Percentiles rank a stretch among this genome's conserved stretches.
Evolutionary conservation across 306 rosid species (phyloP).

Genomic region (Gleditsia sinensis): DNA sequence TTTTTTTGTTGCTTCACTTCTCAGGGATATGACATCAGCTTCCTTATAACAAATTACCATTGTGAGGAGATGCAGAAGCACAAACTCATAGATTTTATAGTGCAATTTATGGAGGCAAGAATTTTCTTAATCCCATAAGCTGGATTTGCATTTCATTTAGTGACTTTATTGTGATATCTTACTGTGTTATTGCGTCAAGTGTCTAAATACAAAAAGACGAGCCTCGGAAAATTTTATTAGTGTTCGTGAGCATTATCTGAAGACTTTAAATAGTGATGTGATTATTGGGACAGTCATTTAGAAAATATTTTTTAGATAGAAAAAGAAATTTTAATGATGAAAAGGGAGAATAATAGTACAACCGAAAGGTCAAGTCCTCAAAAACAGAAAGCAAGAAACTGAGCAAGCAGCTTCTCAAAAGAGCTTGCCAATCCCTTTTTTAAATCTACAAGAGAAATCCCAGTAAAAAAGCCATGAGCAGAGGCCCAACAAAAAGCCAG

Average conservation of each 20-base stretch:
- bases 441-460: too few species aligned
- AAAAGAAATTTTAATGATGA: too few species aligned
- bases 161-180: not conserved
- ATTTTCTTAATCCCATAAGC: constrained; percentile 33
- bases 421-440: too few species aligned
- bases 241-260: constrained; percentile 19
- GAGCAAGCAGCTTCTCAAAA: too few species aligned
- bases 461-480: too few species aligned
- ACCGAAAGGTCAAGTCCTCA: too few species aligned
- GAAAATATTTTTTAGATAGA: too few species aligned
- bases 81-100: constrained; percentile 93
- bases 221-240: not conserved
- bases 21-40: constrained; percentile 98
- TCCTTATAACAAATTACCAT: constrained; percentile 93
- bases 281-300: not conserved
- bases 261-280: not conserved
- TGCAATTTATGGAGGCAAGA: constrained; percentile 98
- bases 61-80: constrained; percentile 98
- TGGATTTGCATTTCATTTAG: constrained; percentile 20
- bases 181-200: not conserved
- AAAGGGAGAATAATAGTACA: too few species aligned
- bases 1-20: constrained; percentile 33
- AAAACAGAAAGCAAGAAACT: too few species aligned
- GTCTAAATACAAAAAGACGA: not conserved
- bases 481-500: too few species aligned